Percentiles rank a stretch among this genome's conserved stretches.
These are phyloP conservation scores for Coemansia sp. DNA, from an alignment of 192 early-diverging fungal species.

Conservation along the genomic window DNA sequence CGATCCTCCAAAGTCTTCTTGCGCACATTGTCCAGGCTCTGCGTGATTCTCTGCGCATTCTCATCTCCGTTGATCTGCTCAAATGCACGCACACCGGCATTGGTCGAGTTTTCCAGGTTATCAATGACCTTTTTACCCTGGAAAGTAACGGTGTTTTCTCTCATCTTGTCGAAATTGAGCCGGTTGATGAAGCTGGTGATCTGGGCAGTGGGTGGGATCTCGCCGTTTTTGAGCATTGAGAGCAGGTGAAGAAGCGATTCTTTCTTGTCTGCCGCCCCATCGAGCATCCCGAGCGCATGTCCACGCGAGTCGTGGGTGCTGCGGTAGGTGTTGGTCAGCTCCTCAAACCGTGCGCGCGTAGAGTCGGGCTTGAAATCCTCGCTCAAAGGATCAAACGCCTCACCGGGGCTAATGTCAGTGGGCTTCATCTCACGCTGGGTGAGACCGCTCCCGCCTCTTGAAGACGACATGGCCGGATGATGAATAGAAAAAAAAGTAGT, in stretches of 20 bases:
- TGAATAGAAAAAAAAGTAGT: background rate
- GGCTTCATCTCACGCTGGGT: constrained; percentile 17
- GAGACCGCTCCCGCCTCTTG: background rate
- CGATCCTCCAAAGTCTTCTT: constrained; percentile 34
- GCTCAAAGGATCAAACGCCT: constrained; percentile 14
- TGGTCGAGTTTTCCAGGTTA: constrained; percentile 26
- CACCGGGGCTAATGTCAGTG: constrained; percentile 36
- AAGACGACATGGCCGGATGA: background rate
- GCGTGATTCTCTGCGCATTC: constrained; percentile 21
- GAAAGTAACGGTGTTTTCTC: constrained; percentile 34
- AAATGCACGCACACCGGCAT: constrained; percentile 18
- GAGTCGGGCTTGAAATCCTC: constrained; percentile 37
- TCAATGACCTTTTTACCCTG: constrained; percentile 42
- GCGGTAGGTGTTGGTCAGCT: constrained; percentile 45
- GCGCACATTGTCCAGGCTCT: constrained; percentile 26
- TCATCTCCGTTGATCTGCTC: constrained; percentile 44
- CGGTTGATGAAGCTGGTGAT: constrained; percentile 13
- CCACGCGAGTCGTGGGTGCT: constrained; percentile 21
- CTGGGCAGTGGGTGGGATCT: constrained; percentile 25
- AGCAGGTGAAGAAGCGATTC: constrained; percentile 22
- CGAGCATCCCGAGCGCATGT: constrained; percentile 14
- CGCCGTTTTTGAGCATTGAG: constrained; percentile 24
- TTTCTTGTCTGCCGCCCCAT: constrained; percentile 13
- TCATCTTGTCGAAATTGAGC: constrained; percentile 32
- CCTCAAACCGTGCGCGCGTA: constrained; percentile 44